A percentile compares a stretch with the other conserved stretches of the same genome.
phyloP scores from a whole-genome alignment of 768 basidiomycete species.

The Auricularia cornea region DNA sequence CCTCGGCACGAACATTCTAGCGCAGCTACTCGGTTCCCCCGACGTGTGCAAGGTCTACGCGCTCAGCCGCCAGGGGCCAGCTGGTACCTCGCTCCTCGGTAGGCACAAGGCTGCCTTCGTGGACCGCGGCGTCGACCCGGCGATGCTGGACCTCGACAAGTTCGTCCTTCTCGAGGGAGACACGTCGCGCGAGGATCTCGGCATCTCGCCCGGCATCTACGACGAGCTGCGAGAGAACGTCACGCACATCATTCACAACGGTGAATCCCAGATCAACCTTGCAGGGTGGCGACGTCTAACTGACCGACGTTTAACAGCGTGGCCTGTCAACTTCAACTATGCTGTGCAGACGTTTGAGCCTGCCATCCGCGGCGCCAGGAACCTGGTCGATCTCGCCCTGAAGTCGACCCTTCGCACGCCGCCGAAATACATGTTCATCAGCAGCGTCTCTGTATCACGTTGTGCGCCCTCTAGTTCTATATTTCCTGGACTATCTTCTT shows the following conservation, averaged over 20 bases:
- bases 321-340: constrained; percentile 35
- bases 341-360: constrained; percentile 35
- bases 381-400: constrained; percentile 31
- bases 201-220: constrained; percentile 21
- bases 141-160: background rate
- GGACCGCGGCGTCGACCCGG: background rate
- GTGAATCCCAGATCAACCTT: background rate
- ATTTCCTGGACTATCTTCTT: background rate
- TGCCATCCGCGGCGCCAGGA: constrained; percentile 31
- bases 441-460: constrained; percentile 28
- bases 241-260: background rate
- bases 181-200: constrained; percentile 16
- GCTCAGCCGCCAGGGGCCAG: background rate
- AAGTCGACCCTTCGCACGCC: constrained; percentile 16
- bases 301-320: constrained; percentile 16
- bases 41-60: background rate
- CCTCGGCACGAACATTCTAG: background rate
- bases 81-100: background rate
- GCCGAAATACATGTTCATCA: constrained; percentile 35
- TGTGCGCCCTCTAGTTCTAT: constrained; percentile 18
- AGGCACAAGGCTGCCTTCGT: background rate
- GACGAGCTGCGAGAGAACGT: constrained; percentile 25
- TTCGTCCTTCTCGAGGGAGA: constrained; percentile 10
- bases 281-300: background rate
- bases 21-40: background rate